A percentile compares a stretch with the other conserved stretches of the same genome.
Conservation (phyloP, 305 asterid species). For the Plantago lanceolata region DNA sequence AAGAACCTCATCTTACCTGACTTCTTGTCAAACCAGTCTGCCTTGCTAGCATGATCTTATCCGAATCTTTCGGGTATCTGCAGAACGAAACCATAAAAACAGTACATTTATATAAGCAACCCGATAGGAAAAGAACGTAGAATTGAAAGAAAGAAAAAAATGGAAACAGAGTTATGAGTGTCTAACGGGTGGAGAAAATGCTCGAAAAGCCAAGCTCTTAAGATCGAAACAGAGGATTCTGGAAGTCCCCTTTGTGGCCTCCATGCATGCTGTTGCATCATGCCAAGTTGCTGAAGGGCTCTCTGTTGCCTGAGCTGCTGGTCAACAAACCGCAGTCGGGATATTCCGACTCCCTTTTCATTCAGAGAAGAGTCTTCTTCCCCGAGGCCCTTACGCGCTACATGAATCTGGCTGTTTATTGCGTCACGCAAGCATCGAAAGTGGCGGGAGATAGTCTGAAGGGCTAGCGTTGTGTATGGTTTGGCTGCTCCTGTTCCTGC, state of each 20-base stretch:
- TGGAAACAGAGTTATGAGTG: neutral
- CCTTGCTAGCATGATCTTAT: conserved; percentile 86
- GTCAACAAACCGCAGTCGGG: conserved; percentile 75
- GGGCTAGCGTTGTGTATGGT: conserved; percentile 84
- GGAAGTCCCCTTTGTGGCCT: conserved; percentile 96
- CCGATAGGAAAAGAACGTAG: neutral
- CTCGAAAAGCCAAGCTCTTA: conserved; percentile 95
- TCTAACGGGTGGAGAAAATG: conserved; percentile 92
- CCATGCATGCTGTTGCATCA: conserved; percentile 91
- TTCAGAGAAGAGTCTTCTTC: conserved; percentile 59
- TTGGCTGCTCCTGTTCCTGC: conserved; percentile 79
- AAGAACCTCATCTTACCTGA: conserved; percentile 50
- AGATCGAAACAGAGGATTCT: conserved; percentile 68
- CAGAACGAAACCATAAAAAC: conserved; percentile 13
- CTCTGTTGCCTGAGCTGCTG: conserved; percentile 75
- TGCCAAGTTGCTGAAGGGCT: conserved; percentile 85
- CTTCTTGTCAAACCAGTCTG: conserved; percentile 90
- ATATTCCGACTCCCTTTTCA: conserved; percentile 60
- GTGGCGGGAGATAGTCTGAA: conserved; percentile 81
- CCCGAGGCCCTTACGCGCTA: conserved; percentile 56
- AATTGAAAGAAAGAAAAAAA: neutral
- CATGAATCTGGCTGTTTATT: conserved; percentile 56
- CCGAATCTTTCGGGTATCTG: conserved; percentile 94
- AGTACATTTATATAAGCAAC: conserved; percentile 3
- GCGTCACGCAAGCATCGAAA: conserved; percentile 83